Evolutionary conservation across 2,329 filamentous ascomycete species (phyloP), one percentile per base, ranked within the genome.

Genomic region (Hansfordia pulvinata): DNA sequence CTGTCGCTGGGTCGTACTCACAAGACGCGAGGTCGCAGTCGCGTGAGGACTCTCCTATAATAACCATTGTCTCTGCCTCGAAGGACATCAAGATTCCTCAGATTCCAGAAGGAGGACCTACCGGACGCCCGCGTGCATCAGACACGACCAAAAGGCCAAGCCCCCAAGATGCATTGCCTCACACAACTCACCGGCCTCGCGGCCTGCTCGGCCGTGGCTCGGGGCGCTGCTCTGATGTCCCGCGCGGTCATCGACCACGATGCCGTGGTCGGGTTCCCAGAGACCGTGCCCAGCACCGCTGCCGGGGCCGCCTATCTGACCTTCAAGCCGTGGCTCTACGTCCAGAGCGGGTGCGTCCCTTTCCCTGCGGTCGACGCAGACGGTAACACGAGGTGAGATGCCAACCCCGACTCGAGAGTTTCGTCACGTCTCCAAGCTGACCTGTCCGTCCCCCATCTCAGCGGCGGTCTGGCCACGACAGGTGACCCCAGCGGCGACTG

Each of bases 261-360:
- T 31, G 38, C 27, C 4, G 40, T 76, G 16, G 64, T 68, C 6
- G 64, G 62, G 2, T 69, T 74, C 33, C 31, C 56, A 0, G 40
- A 72, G 40, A 58, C 63, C 0, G 63, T 72, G 0, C 68, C 69
- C 0, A 49, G 46, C 21, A 35, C 53, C 5, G 49, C 49, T 2
- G 41, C 47, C 0, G 69, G 69, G 10, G 41, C 51, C 3, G 42
- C 69, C 14, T 67, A 68, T 35, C 42, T 64, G 21, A 61, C 62
- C 28, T 74, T 69, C 46, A 60, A 74, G 46, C 69, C 36, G n/a
- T 39, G 27, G 31, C 52, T 70, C 4, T 38, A 66, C 9, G 59
- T 70, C 5, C 53, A 54, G 13, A 64, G 64, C 36, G 67, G 68
- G 23, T 74, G 67, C 31, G 65, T 70, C 5, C 66, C 66, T 0